phyloP scores from a whole-genome alignment of 257 asterid species.

The Solanum chaucha region DNA sequence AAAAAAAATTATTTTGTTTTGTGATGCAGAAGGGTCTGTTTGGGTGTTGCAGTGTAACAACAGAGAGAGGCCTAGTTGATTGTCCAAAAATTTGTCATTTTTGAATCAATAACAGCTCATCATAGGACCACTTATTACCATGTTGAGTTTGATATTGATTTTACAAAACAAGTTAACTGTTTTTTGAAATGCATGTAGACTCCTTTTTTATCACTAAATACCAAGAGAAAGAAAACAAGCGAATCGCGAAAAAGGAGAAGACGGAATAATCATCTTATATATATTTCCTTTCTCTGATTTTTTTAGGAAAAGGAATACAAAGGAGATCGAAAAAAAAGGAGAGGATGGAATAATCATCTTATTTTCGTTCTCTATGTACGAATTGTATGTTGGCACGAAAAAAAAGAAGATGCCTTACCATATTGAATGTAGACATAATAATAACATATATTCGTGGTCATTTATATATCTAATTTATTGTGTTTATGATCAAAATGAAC shows the following conservation, averaged over 20 bases:
- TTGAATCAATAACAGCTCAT: constrained; percentile 2
- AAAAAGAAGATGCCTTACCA: not conserved
- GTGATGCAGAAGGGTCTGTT: not conserved
- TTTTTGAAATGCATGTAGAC: not conserved
- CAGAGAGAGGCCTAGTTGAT: not conserved
- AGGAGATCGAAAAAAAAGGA: not conserved
- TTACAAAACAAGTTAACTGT: not conserved
- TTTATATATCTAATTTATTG: not conserved
- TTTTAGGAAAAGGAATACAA: not conserved
- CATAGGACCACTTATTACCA: constrained; percentile 4
- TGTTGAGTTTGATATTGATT: not conserved
- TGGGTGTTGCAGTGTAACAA: not conserved
- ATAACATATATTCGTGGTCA: not conserved
- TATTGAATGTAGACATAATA: not conserved
- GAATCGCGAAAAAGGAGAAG: not conserved
- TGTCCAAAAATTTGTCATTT: not conserved
- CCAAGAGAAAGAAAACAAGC: not conserved
- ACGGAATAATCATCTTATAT: not conserved
- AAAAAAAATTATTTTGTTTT: not conserved
- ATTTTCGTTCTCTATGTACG: not conserved
- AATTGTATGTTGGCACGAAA: not conserved
- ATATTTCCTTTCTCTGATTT: not conserved
- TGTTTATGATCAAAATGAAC: not conserved
- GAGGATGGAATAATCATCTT: not conserved
- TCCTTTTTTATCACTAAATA: not conserved